Evolutionary conservation across 2,329 filamentous ascomycete genomes (phyloP), one percentile per base, ranked within the genome.

Genomic region (Chaetoscypha palmicola): DNA sequence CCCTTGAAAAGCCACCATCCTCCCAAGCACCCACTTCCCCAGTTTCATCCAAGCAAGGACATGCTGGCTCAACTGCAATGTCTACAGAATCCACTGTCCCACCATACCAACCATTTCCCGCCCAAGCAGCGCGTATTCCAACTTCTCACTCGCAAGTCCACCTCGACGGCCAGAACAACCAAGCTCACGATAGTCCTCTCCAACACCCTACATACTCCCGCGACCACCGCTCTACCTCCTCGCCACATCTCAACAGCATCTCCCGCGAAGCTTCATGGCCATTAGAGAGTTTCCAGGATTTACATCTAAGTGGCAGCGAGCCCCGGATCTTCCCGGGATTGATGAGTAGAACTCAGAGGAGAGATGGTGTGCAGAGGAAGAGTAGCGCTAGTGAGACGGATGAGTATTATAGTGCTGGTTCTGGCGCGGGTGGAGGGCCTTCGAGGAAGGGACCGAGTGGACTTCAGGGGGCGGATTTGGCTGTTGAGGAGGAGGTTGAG

Each of bases 251-350:
- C 10, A 43, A 38, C 16, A 45, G 33, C 52, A 43, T 52, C 21
- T 53, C 55, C 10, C 54, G 60, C 45, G 67, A 69, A 16, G 55
- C 59, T n/a, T 51, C 60, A 16, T 66, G 65, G 62, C 51, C 64
- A 11, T 55, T 65, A 5, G 65, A 70, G 41, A 57, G 62, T 9
- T 60, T 58, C 19, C 61, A 65, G 36, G 67, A 73, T 47, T 53
- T 67, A 43, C 70, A 76, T 52, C 58, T 78, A 9, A 74, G 70
- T 10, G 77, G 73, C 3, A 72, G 68, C 38, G 83, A 87, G 61
- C 84, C 83, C 9, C 74, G 72, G 50, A 78, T 87, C 50, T 85
- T 87, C 52, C 85, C 85, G 0, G 84, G 84, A 0, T 73, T 89
- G 23, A 73, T 88, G 40, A 64, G 68, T 41, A 47, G 60, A n/a